Conservation (phyloP, 2,329 filamentous ascomycete species). For the Arthrobotrys entomopaga region DNA sequence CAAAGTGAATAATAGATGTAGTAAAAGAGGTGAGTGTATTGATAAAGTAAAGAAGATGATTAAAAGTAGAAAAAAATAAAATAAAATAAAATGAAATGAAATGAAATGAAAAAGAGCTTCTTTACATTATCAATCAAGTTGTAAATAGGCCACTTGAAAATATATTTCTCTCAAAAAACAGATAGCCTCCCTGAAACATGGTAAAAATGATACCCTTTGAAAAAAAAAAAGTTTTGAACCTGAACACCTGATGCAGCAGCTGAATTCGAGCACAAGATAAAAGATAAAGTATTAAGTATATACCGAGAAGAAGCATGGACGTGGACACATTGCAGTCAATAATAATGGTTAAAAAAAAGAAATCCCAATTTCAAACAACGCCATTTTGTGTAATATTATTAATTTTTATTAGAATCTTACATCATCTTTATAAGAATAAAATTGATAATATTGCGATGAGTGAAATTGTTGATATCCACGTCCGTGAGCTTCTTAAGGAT, state of each 20-base stretch:
- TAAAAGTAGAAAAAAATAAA: not conserved
- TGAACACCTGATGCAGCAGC: conserved; percentile 43
- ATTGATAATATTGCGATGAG: conserved; percentile 52
- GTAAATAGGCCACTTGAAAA: conserved; percentile 1
- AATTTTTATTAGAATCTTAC: conserved; percentile 33
- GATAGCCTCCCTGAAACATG: not conserved
- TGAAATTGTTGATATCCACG: conserved; percentile 54
- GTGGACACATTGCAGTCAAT: conserved; percentile 48
- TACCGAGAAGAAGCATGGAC: conserved; percentile 34
- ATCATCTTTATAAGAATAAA: conserved; percentile 47
- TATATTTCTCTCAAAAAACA: conserved; percentile 4
- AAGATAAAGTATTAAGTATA: conserved; percentile 33
- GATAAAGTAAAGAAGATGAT: not conserved
- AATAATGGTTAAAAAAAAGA: conserved; percentile 1
- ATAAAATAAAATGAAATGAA: not conserved
- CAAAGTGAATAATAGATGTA: not conserved
- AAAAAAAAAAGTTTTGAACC: conserved; percentile 27
- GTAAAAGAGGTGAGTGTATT: conserved; percentile 13
- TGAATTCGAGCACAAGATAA: conserved; percentile 4
- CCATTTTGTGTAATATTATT: conserved; percentile 18
- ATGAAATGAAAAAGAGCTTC: too few relatives aligned
- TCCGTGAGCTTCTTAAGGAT: conserved; percentile 49
- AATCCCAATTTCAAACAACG: conserved; percentile 29
- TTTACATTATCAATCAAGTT: not conserved
- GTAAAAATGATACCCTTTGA: conserved; percentile 14